Evolutionary conservation across 2,329 filamentous ascomycete genomes (phyloP).

Genomic region (Cladobotryum mycophilum): DNA sequence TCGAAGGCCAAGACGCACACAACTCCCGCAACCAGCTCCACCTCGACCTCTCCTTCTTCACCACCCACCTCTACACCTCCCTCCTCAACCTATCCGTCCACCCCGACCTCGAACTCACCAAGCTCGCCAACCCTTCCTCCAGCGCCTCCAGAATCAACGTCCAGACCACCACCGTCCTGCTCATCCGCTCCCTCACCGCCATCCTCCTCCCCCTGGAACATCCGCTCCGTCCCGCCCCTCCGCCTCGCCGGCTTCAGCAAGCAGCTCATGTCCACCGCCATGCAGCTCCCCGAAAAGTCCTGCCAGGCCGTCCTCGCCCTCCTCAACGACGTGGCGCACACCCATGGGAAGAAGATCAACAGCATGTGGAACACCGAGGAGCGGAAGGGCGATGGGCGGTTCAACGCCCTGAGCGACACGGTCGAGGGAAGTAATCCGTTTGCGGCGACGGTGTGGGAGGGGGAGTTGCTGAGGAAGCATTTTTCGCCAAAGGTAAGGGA

Average conservation of each 20-base stretch:
- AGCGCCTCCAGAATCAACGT: conserved; percentile 72
- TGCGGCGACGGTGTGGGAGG: conserved; percentile 87
- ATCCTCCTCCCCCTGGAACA: conserved; percentile 70
- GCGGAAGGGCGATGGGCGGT: conserved; percentile 82
- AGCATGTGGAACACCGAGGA: conserved; percentile 95
- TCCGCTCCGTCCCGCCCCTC: conserved; percentile 70
- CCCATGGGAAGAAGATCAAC: conserved; percentile 74
- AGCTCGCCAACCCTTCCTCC: conserved; percentile 31
- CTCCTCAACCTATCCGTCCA: conserved; percentile 73
- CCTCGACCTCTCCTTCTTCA: conserved; percentile 92
- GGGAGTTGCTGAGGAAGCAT: conserved; percentile 76
- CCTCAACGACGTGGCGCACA: conserved; percentile 69
- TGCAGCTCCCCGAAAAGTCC: conserved; percentile 90
- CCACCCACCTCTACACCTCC: conserved; percentile 83
- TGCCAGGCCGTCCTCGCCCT: conserved; percentile 73
- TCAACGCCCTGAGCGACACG: conserved; percentile 64
- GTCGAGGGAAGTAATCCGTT: conserved; percentile 88
- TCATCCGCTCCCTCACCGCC: conserved; percentile 78
- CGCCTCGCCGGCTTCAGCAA: conserved; percentile 91
- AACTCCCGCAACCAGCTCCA: conserved; percentile 76
- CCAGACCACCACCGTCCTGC: conserved; percentile 86
- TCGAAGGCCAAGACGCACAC: conserved; percentile 87
- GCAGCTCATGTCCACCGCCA: conserved; percentile 71
- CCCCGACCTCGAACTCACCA: conserved; percentile 76
- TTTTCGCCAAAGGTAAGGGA: conserved; percentile 83